Evolutionary conservation across 768 basidiomycete genomes (phyloP), one percentile per base, ranked within the genome.

Genomic region (Amanita pallidorosea): DNA sequence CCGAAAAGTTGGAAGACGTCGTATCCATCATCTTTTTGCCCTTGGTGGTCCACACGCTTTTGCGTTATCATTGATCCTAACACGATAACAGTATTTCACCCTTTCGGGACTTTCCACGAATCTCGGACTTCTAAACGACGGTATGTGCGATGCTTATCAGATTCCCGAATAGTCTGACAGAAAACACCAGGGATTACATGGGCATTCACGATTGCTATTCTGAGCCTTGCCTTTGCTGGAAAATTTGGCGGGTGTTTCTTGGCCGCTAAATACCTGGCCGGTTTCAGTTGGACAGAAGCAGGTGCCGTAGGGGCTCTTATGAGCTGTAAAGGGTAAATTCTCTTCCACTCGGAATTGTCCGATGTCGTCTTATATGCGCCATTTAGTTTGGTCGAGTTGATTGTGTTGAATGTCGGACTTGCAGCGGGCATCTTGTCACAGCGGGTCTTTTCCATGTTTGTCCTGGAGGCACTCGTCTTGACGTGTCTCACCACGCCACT

Each of bases 1-100:
- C 89, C 0, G 90, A 95, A 58, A 97, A 95, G 61, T 69, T 98
- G n/a, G 96, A 99, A 67, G 95, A 97, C 66, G 82, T 95, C 77
- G 88, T 94, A 2, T 68, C 88, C 0, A 84, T 94, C 53, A 81
- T 94, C 40, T 94, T 96, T 67, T 68, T 96, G 11, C 93, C 93
- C 3, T 69, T 95, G 46, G 88, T 89, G 60, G 73, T 64, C 8
- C 47, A n/a, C 35, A 49, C 18, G 17, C 15, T 46, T n/a, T 7
- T 9, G 23, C 17, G 6, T 41, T 27, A 18, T 15, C 4, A 35
- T 13, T 4, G 35, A 45, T 36, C 40, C 34, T 23, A 45, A 29
- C 29, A n/a, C 25, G 5, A 48, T 22, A 13, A 46, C 23, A 89
- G 83, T 98, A 97, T 68, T 98, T 98, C 59, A 89, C 93, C 0